Percentiles rank a stretch among this genome's conserved stretches.
These are phyloP conservation scores for Aspergillus mulundensis DNA, from an alignment of 495 filamentous ascomycete species.

Conservation along the genomic window DNA sequence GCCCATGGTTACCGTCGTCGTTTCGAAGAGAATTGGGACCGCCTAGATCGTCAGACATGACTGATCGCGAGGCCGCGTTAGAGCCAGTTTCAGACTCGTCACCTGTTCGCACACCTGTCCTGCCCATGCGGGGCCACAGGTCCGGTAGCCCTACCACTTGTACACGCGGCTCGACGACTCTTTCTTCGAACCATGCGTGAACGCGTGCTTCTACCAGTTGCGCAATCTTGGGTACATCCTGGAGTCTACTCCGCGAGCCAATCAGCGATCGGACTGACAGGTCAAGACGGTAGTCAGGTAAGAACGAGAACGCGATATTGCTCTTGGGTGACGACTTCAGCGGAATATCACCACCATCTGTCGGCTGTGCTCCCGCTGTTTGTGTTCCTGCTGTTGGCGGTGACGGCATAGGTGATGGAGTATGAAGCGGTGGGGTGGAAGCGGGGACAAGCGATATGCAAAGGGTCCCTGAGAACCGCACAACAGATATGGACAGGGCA, in stretches of 20 bases:
- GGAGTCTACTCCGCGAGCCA: conserved; percentile 82
- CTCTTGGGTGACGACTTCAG: conserved; percentile 55
- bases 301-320: conserved; percentile 88
- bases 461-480: conserved; percentile 90
- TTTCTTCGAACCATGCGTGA: conserved; percentile 95
- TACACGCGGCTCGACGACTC: conserved; percentile 90
- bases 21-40: conserved; percentile 23
- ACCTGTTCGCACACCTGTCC: conserved; percentile 42
- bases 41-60: conserved; percentile 28
- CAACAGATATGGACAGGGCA: conserved; percentile 82
- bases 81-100: conserved; percentile 44
- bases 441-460: conserved; percentile 85
- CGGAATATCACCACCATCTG: conserved; percentile 10
- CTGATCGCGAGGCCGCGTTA: conserved; percentile 33
- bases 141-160: conserved; percentile 92
- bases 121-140: conserved; percentile 79
- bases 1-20: conserved; percentile 22
- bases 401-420: conserved; percentile 31
- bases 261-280: conserved; percentile 86
- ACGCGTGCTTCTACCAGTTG: conserved; percentile 87
- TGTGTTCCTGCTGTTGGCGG: conserved; percentile 19
- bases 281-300: conserved; percentile 92
- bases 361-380: conserved; percentile 10
- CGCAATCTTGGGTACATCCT: conserved; percentile 97
- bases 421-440: conserved; percentile 38